These are phyloP conservation scores for Trichoderma citrinoviride DNA, from an alignment of 2,329 filamentous ascomycete species.

Conservation along the genomic window DNA sequence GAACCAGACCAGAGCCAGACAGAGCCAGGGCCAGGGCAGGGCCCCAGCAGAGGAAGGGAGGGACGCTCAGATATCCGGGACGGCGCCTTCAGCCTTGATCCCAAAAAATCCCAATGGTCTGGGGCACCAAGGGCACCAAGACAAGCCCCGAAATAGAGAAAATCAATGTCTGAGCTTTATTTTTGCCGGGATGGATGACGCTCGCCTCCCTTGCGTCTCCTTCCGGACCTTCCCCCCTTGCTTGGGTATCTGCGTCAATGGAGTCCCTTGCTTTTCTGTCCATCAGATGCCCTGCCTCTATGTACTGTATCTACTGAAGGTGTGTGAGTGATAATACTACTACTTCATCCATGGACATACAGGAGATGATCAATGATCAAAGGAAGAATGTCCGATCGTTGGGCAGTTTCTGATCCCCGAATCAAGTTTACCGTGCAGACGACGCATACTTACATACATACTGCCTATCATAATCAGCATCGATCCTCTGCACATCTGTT, in stretches of 20 bases:
- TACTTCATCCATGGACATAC: no score
- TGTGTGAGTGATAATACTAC: no score
- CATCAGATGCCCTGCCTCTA: not conserved
- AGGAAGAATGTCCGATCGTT: not conserved
- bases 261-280: no score
- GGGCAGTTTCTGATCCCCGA: not conserved
- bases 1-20: not conserved
- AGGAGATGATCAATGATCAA: not conserved
- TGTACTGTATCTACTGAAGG: no score
- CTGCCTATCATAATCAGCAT: not conserved
- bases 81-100: constrained; percentile 12
- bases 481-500: not conserved
- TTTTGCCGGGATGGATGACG: not conserved
- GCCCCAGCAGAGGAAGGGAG: not conserved
- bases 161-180: not conserved
- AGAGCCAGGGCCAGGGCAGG: not conserved
- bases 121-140: not conserved
- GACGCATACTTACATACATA: not conserved
- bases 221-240: not conserved
- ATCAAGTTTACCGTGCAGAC: not conserved
- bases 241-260: not conserved
- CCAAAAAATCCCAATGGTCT: not conserved
- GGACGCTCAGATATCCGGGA: not conserved
- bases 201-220: not conserved
- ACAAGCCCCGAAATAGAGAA: not conserved